Base-by-base conservation (phyloP, 768 basidiomycete genomes). In the Russula griseocarnosa region DNA sequence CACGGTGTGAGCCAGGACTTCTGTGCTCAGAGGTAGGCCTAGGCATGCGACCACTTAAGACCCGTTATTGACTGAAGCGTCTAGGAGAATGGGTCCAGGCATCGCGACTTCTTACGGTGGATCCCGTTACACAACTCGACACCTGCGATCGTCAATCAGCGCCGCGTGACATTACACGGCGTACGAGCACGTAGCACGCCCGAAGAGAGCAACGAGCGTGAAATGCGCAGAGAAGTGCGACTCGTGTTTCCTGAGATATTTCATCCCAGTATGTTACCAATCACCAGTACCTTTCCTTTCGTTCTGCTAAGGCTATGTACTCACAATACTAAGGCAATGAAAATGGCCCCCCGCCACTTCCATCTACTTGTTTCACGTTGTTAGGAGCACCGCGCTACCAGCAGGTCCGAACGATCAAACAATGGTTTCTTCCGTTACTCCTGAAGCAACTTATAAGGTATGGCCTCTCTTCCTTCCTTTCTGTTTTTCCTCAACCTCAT, bases 391-490 rank as follows among this genome's bases (percentile, higher is more conserved):
- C 88, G 26, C 83, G 87, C 24, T 92, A 84, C 66, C 88, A 92
- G 67, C 89, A 92, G 74, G 83, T 89, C 42, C 79, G 86, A 68
- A 82, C 82, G 10, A 80, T 91, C 60, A 79, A 78, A 60, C 81
- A 84, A 54, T 93, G 91, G 91, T 76, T 93, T 36, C 72, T 90
- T n/a, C 91, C 90, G 3, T 76, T 84, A 28, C 78, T 88, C 47
- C 81, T 81, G 67, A 84, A 82, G 66, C 75, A 79, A 61, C 74
- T 87, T 14, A 63, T 75, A 10, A 78, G 74, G 88, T 88, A 68
- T 9, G 44, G 20, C 5, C 30, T 18, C 16, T 51, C 30, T 40
- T 26, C 13, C 26, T 40, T 26, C 24, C 42, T 3, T 18, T 34
- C 16, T 40, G 16, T 40, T 40, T 7, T 18, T 18, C 38, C 16